Percentiles rank a stretch among this genome's conserved stretches.
Conservation (phyloP, 306 rosid genomes). For the Vigna mungo region DNA sequence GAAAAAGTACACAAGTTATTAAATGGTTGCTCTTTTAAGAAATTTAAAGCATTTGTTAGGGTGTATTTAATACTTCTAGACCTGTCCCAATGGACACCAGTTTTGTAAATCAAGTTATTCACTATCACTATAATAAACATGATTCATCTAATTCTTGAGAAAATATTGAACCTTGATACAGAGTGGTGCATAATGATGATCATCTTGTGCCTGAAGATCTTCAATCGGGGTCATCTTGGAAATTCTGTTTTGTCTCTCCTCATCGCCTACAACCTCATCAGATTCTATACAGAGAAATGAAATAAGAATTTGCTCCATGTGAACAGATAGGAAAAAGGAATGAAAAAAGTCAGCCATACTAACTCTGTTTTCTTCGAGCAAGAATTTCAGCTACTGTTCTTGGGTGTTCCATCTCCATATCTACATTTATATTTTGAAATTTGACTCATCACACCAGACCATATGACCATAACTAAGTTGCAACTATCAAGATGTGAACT, state of each 20-base stretch:
- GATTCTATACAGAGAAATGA: conserved; percentile 55
- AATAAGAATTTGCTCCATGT: conserved; percentile 39
- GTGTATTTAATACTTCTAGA: neutral
- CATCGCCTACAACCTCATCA: conserved; percentile 61
- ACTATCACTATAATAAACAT: neutral
- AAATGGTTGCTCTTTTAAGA: neutral
- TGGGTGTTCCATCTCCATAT: conserved; percentile 79
- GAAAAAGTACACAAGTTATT: neutral
- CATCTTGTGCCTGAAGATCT: conserved; percentile 78
- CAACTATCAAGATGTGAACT: neutral
- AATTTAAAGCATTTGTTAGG: neutral
- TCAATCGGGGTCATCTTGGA: conserved; percentile 83
- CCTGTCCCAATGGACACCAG: neutral
- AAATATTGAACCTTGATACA: conserved; percentile 81
- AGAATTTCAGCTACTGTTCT: conserved; percentile 76
- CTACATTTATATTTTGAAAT: conserved; percentile 63
- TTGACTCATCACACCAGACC: conserved; percentile 45
- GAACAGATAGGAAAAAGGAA: conserved; percentile 36
- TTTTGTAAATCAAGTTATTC: conserved; percentile 4
- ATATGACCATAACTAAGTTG: conserved; percentile 17
- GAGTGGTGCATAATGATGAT: conserved; percentile 76
- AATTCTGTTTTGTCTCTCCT: conserved; percentile 70
- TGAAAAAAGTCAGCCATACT: conserved; percentile 44
- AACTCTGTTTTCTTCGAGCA: conserved; percentile 72
- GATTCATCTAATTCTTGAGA: conserved; percentile 28